Conservation (phyloP, 2,329 filamentous ascomycete genomes). For the Alternaria burnsii region DNA sequence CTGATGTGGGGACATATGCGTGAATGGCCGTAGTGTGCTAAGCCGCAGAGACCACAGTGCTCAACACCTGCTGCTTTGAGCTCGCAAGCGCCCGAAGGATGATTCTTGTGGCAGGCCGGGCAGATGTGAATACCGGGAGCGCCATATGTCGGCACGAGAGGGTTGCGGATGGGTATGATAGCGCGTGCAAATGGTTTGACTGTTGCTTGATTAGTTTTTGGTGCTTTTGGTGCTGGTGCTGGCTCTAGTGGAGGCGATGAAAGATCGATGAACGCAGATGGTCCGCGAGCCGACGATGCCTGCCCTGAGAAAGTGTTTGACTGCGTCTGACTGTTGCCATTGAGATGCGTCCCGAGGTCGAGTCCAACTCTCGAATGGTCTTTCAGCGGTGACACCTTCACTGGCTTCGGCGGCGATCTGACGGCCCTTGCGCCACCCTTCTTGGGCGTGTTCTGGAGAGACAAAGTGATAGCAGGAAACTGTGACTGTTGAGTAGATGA, state of each 20-base stretch:
- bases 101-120: conserved; percentile 62
- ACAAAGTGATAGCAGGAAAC: conserved; percentile 8
- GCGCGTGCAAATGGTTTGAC: conserved; percentile 47
- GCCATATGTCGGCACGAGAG: conserved; percentile 33
- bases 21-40: conserved; percentile 67
- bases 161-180: conserved; percentile 38
- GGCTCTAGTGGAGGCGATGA: conserved; percentile 1
- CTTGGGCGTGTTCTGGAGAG: conserved; percentile 1
- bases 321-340: neutral
- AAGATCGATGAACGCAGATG: neutral
- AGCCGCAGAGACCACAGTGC: conserved; percentile 68
- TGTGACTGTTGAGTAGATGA: conserved; percentile 12
- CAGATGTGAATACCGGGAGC: conserved; percentile 51
- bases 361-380: neutral
- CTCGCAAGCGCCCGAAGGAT: conserved; percentile 67
- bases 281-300: neutral
- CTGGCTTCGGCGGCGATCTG: conserved; percentile 1
- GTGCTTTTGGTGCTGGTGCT: conserved; percentile 3
- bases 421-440: neutral
- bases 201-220: conserved; percentile 27
- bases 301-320: neutral
- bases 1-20: conserved; percentile 69
- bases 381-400: neutral
- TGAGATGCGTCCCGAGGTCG: neutral
- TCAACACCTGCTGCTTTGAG: conserved; percentile 68